Conservation (phyloP, 192 early-diverging fungal species). For the Blastocladiella britannica region DNA sequence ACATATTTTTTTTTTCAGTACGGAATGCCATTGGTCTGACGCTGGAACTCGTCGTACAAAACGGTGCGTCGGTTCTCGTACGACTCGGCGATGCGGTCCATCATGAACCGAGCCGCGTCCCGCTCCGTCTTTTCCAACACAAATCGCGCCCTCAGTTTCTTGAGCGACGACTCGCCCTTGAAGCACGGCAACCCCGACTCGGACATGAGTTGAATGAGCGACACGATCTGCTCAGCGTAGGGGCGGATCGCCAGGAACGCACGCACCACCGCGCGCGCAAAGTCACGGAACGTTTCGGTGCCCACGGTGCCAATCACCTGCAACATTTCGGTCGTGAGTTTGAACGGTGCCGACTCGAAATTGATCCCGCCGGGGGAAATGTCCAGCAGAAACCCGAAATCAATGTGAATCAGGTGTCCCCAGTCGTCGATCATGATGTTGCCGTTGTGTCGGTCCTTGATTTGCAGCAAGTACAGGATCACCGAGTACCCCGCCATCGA, state of each 20-base stretch:
- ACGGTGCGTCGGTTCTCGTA: constrained; percentile 83
- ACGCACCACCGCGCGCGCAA: constrained; percentile 72
- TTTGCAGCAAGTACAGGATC: constrained; percentile 80
- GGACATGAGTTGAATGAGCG: constrained; percentile 77
- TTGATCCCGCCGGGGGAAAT: constrained; percentile 95
- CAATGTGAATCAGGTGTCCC: constrained; percentile 94
- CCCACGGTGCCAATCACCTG: constrained; percentile 68
- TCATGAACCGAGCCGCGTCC: constrained; percentile 89
- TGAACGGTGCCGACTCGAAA: constrained; percentile 93
- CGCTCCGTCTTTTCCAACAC: constrained; percentile 73
- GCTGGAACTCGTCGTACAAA: constrained; percentile 62
- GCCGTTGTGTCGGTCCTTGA: constrained; percentile 98
- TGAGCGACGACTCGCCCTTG: constrained; percentile 73
- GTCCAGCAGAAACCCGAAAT: constrained; percentile 97
- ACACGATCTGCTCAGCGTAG: constrained; percentile 76
- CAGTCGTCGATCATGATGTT: constrained; percentile 97
- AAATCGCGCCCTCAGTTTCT: constrained; percentile 67
- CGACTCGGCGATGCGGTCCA: constrained; percentile 63
- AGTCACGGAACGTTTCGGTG: constrained; percentile 62
- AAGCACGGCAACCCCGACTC: constrained; percentile 95
- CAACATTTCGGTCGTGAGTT: constrained; percentile 92
- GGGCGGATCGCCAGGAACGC: constrained; percentile 77
- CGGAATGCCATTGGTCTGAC: constrained; percentile 53
- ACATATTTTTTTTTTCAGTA: no score
- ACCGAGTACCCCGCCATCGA: constrained; percentile 89